Evolutionary conservation across 2,329 filamentous ascomycete genomes (phyloP).

Genomic region (Epichloe bromicola): DNA sequence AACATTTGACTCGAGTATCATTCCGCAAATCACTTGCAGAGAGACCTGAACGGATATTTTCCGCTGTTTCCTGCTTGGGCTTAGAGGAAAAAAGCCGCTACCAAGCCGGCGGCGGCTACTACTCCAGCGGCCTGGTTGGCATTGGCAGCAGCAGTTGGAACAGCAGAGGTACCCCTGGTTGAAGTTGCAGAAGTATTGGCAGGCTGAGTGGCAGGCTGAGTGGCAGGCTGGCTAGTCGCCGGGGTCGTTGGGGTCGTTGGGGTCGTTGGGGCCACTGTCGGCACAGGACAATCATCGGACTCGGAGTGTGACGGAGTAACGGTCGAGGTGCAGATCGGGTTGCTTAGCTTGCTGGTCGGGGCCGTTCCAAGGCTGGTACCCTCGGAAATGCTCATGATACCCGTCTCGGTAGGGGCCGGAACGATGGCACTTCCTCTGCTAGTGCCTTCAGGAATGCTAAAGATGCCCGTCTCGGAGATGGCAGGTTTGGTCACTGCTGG

Average conservation of each 20-base stretch:
- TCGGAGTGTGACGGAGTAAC: background rate
- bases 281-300: background rate
- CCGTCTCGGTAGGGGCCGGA: background rate
- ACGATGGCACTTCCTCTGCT: background rate
- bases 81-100: conserved; percentile 30
- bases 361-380: conserved; percentile 56
- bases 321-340: conserved; percentile 2
- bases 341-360: background rate
- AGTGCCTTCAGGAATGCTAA: conserved; percentile 7
- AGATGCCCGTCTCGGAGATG: conserved; percentile 1
- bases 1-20: too few relatives aligned
- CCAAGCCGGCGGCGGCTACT: conserved; percentile 24
- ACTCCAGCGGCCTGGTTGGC: conserved; percentile 21
- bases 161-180: conserved; percentile 1
- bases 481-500: background rate
- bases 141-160: conserved; percentile 16
- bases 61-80: background rate
- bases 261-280: background rate
- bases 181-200: background rate
- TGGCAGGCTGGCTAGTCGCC: conserved; percentile 4
- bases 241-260: conserved; percentile 7
- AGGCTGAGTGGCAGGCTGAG: conserved; percentile 5
- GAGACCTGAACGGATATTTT: too few relatives aligned
- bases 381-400: conserved; percentile 9
- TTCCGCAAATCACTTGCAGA: too few relatives aligned